phyloP scores from a whole-genome alignment of 192 early-diverging fungal genomes.

The Coemansia sp. region DNA sequence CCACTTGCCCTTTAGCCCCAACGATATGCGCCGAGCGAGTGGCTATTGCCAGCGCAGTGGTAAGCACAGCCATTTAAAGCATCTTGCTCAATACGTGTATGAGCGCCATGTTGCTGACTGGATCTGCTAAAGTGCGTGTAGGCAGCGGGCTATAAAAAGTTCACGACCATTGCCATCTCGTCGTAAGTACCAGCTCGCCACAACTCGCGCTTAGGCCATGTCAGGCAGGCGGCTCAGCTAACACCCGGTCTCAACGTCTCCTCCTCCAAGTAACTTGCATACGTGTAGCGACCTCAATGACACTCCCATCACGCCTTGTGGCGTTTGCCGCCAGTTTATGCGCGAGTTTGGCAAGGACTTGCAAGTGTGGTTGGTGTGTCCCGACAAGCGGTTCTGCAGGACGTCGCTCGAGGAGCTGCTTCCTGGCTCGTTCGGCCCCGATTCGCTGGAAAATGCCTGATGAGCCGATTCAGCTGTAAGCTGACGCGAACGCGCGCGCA shows the following conservation, averaged over 20 bases:
- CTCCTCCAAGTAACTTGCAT: not conserved
- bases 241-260: not conserved
- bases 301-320: conserved; percentile 64
- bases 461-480: conserved; percentile 4
- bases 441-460: conserved; percentile 41
- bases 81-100: not conserved
- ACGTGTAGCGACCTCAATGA: conserved; percentile 51
- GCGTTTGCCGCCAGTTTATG: conserved; percentile 77
- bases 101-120: not conserved
- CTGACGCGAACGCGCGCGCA: not conserved
- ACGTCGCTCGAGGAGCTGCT: conserved; percentile 63
- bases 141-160: conserved; percentile 76
- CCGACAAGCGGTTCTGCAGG: conserved; percentile 57
- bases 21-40: conserved; percentile 93
- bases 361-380: conserved; percentile 61
- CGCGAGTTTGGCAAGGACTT: conserved; percentile 77
- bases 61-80: conserved; percentile 33
- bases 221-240: not conserved
- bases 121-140: conserved; percentile 13
- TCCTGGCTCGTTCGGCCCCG: conserved; percentile 75
- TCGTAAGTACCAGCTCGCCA: conserved; percentile 54
- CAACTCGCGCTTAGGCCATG: too few species aligned
- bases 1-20: conserved; percentile 45
- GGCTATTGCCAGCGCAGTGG: conserved; percentile 87
- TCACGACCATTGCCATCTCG: conserved; percentile 77